phyloP scores from a whole-genome alignment of 345 rosid species.

The Boechera divaricarpa region DNA sequence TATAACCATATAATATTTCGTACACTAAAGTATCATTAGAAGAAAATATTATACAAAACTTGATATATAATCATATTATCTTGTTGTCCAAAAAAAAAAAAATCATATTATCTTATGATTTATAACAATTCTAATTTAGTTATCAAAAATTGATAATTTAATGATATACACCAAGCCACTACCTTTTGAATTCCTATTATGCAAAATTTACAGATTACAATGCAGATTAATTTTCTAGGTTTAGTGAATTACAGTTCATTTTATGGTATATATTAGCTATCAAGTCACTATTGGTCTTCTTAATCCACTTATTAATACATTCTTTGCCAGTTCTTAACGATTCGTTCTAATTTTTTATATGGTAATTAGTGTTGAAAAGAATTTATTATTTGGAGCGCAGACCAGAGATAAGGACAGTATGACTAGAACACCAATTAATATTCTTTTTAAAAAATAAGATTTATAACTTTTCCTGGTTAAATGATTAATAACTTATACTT shows the following conservation, averaged over 20 bases:
- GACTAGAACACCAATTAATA: not conserved
- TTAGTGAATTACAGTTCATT: not conserved
- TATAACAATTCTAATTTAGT: too few species aligned
- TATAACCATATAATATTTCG: constrained; percentile 4
- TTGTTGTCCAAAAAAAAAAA: too few species aligned
- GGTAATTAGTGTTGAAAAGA: not conserved
- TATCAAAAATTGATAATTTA: not conserved
- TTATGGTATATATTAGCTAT: not conserved
- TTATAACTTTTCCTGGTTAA: not conserved
- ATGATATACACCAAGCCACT: not conserved
- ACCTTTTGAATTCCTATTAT: not conserved
- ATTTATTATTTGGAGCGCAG: too few species aligned
- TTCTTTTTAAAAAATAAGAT: too few species aligned
- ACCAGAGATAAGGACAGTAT: too few species aligned
- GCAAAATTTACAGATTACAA: not conserved
- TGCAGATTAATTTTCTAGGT: not conserved
- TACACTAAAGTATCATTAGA: too few species aligned
- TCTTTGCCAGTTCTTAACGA: not conserved
- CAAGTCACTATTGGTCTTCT: not conserved
- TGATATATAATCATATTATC: too few species aligned
- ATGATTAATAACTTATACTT: not conserved
- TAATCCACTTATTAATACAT: too few species aligned
- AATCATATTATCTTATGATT: too few species aligned
- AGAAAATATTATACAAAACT: too few species aligned
- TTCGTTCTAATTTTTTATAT: not conserved